Conservation (phyloP, 2,329 filamentous ascomycete genomes). For the Lasiodiplodia sp. region DNA sequence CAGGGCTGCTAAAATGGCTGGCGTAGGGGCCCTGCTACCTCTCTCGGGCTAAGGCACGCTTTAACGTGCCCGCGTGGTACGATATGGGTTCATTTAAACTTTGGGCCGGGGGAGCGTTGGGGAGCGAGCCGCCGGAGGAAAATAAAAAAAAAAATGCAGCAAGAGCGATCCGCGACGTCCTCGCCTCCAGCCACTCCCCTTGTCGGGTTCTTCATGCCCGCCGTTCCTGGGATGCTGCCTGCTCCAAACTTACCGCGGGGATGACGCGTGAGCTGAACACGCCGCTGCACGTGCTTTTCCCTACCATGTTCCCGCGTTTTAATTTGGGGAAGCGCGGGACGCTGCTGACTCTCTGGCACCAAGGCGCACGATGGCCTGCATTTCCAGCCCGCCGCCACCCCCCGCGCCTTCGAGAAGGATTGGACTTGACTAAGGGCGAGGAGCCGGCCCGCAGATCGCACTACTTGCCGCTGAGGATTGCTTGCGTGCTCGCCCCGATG, state of each 20-base stretch:
- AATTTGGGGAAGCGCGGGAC: conserved; percentile 23
- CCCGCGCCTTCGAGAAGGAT: conserved; percentile 1
- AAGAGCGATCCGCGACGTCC: background rate
- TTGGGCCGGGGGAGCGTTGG: conserved; percentile 14
- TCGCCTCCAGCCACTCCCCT: conserved; percentile 11
- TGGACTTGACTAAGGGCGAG: background rate
- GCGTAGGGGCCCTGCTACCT: background rate
- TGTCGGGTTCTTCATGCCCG: background rate
- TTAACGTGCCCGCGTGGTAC: conserved; percentile 7
- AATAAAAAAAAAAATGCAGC: background rate
- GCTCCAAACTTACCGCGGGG: conserved; percentile 5
- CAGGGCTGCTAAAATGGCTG: conserved; percentile 22
- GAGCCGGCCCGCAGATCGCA: background rate
- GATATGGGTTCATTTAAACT: conserved; percentile 27
- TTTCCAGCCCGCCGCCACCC: background rate
- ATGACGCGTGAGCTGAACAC: conserved; percentile 17
- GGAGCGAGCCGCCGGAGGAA: conserved; percentile 8
- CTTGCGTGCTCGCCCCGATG: conserved; percentile 4
- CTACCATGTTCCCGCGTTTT: conserved; percentile 2
- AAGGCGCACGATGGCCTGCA: conserved; percentile 12
- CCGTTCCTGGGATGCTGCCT: background rate
- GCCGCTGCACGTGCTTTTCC: conserved; percentile 17
- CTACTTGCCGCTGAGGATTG: background rate
- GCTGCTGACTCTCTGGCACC: background rate
- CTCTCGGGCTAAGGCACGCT: background rate